Evolutionary conservation across 2,329 filamentous ascomycete genomes (phyloP).

Genomic region (Hypoxylon sp.): DNA sequence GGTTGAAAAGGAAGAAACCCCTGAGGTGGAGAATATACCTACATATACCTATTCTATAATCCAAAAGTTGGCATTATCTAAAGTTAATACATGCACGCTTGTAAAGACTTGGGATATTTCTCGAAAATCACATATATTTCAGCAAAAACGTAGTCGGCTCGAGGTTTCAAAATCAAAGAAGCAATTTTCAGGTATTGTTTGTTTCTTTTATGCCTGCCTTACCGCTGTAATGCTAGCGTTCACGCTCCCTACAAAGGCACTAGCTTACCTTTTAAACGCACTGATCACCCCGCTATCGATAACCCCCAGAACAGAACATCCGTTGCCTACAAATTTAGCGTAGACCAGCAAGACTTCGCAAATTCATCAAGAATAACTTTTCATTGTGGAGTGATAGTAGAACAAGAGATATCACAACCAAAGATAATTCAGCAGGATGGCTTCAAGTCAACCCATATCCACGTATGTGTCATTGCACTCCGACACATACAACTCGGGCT

Average conservation of each 20-base stretch:
- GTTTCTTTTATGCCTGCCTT: neutral
- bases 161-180: neutral
- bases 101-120: neutral
- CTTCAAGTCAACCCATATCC: constrained; percentile 66
- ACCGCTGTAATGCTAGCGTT: neutral
- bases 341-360: constrained; percentile 10
- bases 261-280: too few species aligned
- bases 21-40: constrained; percentile 26
- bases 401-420: constrained; percentile 2
- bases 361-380: constrained; percentile 11
- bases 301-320: neutral
- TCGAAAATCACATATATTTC: neutral
- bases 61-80: neutral
- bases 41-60: constrained; percentile 21
- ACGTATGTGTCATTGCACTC: constrained; percentile 83
- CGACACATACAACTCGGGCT: constrained; percentile 66
- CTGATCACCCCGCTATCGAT: constrained; percentile 16
- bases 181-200: neutral
- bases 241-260: neutral
- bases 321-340: neutral
- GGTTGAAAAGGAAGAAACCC: constrained; percentile 26
- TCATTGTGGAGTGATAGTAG: constrained; percentile 6
- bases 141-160: neutral
- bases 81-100: neutral
- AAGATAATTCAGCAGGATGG: constrained; percentile 47